These are phyloP conservation scores for Discostella stelligeroides DNA, from an alignment of 108 stramenopile genomes.

Conservation along the genomic window DNA sequence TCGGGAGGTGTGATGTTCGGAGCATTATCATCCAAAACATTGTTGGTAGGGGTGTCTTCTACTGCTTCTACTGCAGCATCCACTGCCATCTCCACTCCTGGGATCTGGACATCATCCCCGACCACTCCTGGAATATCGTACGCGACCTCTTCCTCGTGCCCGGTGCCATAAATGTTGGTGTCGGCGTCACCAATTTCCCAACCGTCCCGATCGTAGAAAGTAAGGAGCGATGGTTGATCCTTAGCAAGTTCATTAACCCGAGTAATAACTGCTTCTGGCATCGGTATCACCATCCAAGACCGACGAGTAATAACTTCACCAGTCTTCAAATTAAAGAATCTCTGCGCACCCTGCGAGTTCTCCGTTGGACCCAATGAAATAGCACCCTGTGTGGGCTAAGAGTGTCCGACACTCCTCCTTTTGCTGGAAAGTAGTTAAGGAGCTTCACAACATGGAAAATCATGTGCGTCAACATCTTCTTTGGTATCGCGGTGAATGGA, in stretches of 20 bases:
- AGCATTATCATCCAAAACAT: no score
- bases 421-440: constrained; percentile 6
- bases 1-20: background rate
- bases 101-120: background rate
- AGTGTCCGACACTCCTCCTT: constrained; percentile 8
- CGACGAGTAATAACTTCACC: background rate
- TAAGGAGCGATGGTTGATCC: background rate
- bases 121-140: no score
- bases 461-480: background rate
- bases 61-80: no score
- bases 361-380: constrained; percentile 2
- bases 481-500: constrained; percentile 8
- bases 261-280: background rate
- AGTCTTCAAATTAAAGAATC: constrained; percentile 1
- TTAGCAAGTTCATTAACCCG: background rate
- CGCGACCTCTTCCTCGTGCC: no score
- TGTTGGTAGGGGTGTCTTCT: background rate
- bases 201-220: no score
- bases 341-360: background rate
- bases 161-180: no score
- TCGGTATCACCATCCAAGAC: background rate
- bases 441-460: constrained; percentile 8
- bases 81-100: no score
- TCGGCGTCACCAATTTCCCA: no score
- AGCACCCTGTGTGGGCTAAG: constrained; percentile 7